Evolutionary conservation across 169 alveolate genomes (phyloP), one percentile per base, ranked within the genome.

Genomic region (Eimeria falciformis): DNA sequence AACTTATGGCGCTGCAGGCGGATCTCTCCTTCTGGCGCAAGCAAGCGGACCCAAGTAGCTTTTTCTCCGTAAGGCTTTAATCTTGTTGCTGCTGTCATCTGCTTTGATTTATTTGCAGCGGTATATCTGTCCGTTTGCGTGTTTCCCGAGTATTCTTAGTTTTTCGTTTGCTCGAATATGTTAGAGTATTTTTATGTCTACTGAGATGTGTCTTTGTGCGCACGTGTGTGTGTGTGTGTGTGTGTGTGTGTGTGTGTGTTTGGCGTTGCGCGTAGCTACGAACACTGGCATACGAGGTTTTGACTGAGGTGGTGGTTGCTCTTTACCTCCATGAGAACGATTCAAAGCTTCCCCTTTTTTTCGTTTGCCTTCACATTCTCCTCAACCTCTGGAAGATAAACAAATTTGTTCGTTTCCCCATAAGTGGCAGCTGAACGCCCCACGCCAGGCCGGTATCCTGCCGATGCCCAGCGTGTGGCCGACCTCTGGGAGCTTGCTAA

Each of bases 1-100:
- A 62, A 12, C 75, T 62, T 29, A 62, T 25, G 75, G 75, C 75
- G 18, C 37, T 62, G 75, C 75, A 62, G 75, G 75, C 75, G 37
- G 75, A 62, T 62, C 29, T 62, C 40, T 62, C 75, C 12, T 62
- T 62, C 37, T 62, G 75, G 75, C 23, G 75, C 23, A 62, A 62
- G 37, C 75, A 62, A 25, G 21, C 18, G 29, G 75, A 62, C 75
- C 75, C 75, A n/a, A 62, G 75, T 25, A 29, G 75, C 23, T 62
- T 21, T 23, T 62, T 62, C 25, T 62, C 75, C 18, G 75, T 62
- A 3, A 62, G 75, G 23, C 23, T 21, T 62, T n/a, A 17, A 6
- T 25, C 25, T 40, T 17, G 40, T 29, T 21, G 75, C 75, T 62
- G 18, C 37, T 29, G 5, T 62, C 29, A 62, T 21, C 40, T 53